Evolutionary conservation across 1,284 basidiomycete species (phyloP), one percentile per base, ranked within the genome.

Genomic region (Phylloporus sp.): DNA sequence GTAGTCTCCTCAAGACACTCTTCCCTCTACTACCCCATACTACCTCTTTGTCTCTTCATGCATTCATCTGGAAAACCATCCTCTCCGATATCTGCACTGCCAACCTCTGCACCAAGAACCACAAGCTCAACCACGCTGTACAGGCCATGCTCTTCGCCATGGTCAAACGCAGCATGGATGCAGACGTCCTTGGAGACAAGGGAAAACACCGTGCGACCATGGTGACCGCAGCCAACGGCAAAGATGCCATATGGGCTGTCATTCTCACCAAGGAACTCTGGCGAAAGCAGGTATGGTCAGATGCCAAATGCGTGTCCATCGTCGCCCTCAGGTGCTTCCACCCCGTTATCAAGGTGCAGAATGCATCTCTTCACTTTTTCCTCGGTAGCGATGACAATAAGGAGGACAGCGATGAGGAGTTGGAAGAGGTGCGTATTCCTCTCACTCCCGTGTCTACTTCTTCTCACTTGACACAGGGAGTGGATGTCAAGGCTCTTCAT

Each of bases 241-340:
- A 94, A 44, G 97, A 98, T 73, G 96, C 97, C 3, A 93, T 98
- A 86, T 99, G 98, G 97, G 97, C 98, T 3, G 91, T 99, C 51
- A 92, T 97, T 56, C 80, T 99, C 60, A 94, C 96, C 20, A 93
- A 94, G 73, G 96, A 99, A 72, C 82, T 99, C 31, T 99, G 97
- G 98, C 87, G 87, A 70, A 98, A 97, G 79, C 88, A 90, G 40
- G 88, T 98, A 46, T 99, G 97, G 93, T 91, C 86, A 61, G 98
- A 99, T 75, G 86, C 90, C 4, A 98, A 98, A 80, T 89, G 96
- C 0, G 96, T 99, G 10, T 91, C 96, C 8, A 97, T 99, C 70
- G 86, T 98, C 61, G 89, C 95, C 0, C 83, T 96, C 40, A 97
- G 94, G 2, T 97, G 94, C 74, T 95, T 96, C 76, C 97, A 99